Base-by-base conservation (phyloP, 352 stramenopile species). In the Globisporangium nagaii region DNA sequence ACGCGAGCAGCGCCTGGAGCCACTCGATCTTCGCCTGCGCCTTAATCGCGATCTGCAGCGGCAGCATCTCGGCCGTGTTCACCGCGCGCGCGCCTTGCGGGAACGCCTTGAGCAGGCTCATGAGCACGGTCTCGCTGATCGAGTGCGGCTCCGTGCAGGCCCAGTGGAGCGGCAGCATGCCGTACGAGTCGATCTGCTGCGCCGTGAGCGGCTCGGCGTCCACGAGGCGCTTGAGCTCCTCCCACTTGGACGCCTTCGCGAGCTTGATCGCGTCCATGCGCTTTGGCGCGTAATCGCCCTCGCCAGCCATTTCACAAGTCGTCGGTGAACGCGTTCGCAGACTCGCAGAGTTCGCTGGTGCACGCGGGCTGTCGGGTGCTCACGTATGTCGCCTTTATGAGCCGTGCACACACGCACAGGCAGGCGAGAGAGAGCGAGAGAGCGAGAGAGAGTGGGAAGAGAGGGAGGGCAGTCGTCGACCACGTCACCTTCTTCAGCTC, bases 101-200 rank as follows among this genome's bases (percentile, higher is more conserved):
- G 47, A 73, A 90, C 25, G 84, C 82, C 65, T 95, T 93, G 47
- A 93, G 70, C 41, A 95, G 60, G 20, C 78, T 69, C 57, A 93
- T 70, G 25, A 95, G 68, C 56, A 93, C 75, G 35, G 57, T 59
- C 47, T 91, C 80, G 44, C 79, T 71, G 51, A 92, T 84, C 22
- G 82, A 79, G 46, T 88, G 75, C 4, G 80, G 78, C 63, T 94
- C 84, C 0, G 84, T 95, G 60, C 84, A 95, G 12, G 84, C 82
- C 84, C 84, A 95, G 58, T 95, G 84, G 39, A 95, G 75, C 44
- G 84, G 84, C 52, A 95, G 64, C 84, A 95, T 95, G 40, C 82
- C 84, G 63, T 92, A 95, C 40, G 78, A 86, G 66, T 95, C 84
- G 53, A 75, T 66, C 52, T 95, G 80, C 60, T 91, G 78, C 43